Evolutionary conservation across 495 filamentous ascomycete species (phyloP), one percentile per base, ranked within the genome.

Genomic region (Lasiosphaeria hispida): DNA sequence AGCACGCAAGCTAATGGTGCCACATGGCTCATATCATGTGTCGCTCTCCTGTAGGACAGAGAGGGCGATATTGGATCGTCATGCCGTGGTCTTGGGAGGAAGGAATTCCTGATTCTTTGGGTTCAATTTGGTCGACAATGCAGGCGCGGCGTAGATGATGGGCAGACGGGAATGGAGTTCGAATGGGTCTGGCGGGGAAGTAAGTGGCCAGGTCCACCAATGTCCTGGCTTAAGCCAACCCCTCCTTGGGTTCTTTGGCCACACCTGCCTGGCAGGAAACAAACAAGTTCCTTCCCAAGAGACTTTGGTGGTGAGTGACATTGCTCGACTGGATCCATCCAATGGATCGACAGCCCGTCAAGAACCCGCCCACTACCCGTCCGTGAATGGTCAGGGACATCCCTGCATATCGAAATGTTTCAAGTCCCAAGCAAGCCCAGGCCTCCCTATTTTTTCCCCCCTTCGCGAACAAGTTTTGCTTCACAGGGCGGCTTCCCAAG

Each of bases 1-100:
- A 30, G 23, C 23, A 30, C 2, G 23, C 23, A 30, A 30, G 23
- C 23, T 8, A 41, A 15, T 41, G 10, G 14, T 41, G 39, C 39
- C 14, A 41, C 39, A 41, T 41, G 39, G 39, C 39, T 41, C 10
- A 13, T 5, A 30, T 30, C 23, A 30, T 30, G 23, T 5, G 23
- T 30, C 23, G 23, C 5, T 30, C 23, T 30, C 23, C 23, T 30
- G 23, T 5, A 30, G 23, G 23, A 30, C 23, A 30, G 23, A 13
- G 11, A 41, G 11, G 39, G 39, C 43, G 43, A 47, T 47, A 47
- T 47, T 47, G 43, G 13, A 47, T 47, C 43, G n/a, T 47, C 43
- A 47, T 47, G 43, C 43, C 13, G 43, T 19, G 43, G 10, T 17
- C 17, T 47, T 13, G 11, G n/a, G 43, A 10, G 13, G 14, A 44